phyloP scores from a whole-genome alignment of 805 yeast genomes.

The Metschnikowia proteae region DNA sequence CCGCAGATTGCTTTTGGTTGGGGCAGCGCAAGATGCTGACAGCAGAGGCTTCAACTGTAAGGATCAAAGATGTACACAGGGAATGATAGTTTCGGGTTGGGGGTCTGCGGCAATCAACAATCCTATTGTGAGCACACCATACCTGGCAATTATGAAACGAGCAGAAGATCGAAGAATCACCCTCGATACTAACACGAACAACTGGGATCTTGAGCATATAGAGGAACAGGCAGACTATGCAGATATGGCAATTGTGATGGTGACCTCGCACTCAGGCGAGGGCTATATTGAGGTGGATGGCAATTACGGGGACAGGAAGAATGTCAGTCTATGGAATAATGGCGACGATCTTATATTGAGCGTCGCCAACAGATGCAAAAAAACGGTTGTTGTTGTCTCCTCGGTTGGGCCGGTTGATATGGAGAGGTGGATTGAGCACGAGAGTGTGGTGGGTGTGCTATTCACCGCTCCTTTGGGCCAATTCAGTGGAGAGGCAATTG shows the following conservation, averaged over 20 bases:
- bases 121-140: slow-evolving; percentile 56
- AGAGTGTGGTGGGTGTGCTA: slow-evolving; percentile 55
- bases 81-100: slow-evolving; percentile 58
- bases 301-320: slow-evolving; percentile 56
- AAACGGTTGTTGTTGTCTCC: slow-evolving; percentile 57
- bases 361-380: slow-evolving; percentile 48
- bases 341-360: slow-evolving; percentile 51
- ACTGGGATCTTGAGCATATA: slow-evolving; percentile 43
- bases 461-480: slow-evolving; percentile 58
- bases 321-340: slow-evolving; percentile 52
- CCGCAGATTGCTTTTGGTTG: slow-evolving; percentile 44
- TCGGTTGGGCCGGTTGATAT: slow-evolving; percentile 59
- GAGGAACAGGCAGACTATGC: slow-evolving; percentile 46
- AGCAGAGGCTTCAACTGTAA: slow-evolving; percentile 51
- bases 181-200: slow-evolving; percentile 44
- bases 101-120: slow-evolving; percentile 60
- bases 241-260: slow-evolving; percentile 54
- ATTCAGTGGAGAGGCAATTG: slow-evolving; percentile 52
- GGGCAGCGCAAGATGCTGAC: slow-evolving; percentile 50
- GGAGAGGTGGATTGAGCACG: slow-evolving; percentile 55
- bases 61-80: slow-evolving; percentile 51
- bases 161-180: slow-evolving; percentile 46
- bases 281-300: slow-evolving; percentile 56
- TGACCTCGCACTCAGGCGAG: slow-evolving; percentile 54
- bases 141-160: slow-evolving; percentile 48